A percentile compares a stretch with the other conserved stretches of the same genome.
phyloP scores from a whole-genome alignment of 1,139 yeast species.

The Suhomyces taliae region DNA sequence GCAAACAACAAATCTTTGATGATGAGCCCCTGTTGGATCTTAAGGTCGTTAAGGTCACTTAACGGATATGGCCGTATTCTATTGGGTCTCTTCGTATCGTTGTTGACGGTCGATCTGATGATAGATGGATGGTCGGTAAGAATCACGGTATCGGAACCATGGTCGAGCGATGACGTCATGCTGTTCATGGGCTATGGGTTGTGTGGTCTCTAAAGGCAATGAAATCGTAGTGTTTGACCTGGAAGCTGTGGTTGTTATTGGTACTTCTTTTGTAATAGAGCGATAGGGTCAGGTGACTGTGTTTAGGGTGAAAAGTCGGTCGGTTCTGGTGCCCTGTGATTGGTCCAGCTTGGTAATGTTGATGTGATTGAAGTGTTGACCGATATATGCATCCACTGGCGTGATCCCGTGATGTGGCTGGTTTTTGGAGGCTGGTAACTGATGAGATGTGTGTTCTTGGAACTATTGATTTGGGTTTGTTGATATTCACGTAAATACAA shows the following conservation, averaged over 20 bases:
- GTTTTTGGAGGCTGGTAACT: not conserved
- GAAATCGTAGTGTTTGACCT: too few relatives aligned
- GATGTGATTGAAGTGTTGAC: too few relatives aligned
- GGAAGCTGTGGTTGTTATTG: too few relatives aligned
- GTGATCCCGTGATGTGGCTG: not conserved
- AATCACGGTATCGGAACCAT: slow-evolving; percentile 17
- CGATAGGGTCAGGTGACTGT: too few relatives aligned
- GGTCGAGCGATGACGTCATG: slow-evolving; percentile 7
- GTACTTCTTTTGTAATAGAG: too few relatives aligned
- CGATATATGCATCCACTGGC: too few relatives aligned
- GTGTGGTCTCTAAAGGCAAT: too few relatives aligned
- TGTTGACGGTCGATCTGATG: slow-evolving; percentile 20
- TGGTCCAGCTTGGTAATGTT: too few relatives aligned
- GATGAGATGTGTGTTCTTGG: not conserved
- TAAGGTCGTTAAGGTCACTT: slow-evolving; percentile 41
- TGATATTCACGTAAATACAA: slow-evolving; percentile 1
- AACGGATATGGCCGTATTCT: slow-evolving; percentile 43
- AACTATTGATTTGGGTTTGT: slow-evolving; percentile 1
- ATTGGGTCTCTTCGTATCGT: slow-evolving; percentile 12
- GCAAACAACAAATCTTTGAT: slow-evolving; percentile 69
- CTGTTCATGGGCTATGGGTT: slow-evolving; percentile 4
- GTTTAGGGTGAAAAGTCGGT: too few relatives aligned
- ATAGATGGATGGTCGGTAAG: slow-evolving; percentile 20
- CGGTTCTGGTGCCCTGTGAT: too few relatives aligned
- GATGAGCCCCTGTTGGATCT: slow-evolving; percentile 70